phyloP scores from a whole-genome alignment of 495 filamentous ascomycete genomes.

The Evansstolkia leycettana region DNA sequence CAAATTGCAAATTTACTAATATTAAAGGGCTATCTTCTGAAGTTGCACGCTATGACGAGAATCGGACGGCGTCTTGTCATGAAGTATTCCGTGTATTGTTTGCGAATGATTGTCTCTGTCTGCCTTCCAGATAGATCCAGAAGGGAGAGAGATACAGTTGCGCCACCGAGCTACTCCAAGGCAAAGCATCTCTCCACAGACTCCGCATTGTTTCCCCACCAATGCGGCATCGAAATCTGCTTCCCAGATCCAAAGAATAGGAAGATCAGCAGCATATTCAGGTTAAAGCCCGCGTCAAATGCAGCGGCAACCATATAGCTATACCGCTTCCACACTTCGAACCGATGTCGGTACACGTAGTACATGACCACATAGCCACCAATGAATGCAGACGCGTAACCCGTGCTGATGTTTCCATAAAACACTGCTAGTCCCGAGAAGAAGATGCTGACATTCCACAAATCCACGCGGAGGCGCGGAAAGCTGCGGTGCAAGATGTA shows the following conservation, averaged over 20 bases:
- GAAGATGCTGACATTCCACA: slow-evolving; percentile 30
- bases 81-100: no score
- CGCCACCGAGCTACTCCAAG: not conserved
- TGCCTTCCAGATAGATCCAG: no score
- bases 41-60: no score
- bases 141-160: slow-evolving; percentile 2
- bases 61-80: no score
- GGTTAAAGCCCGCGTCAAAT: slow-evolving; percentile 45
- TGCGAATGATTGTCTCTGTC: no score
- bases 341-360: slow-evolving; percentile 36
- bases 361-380: slow-evolving; percentile 46
- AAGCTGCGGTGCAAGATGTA: slow-evolving; percentile 36
- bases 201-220: slow-evolving; percentile 40
- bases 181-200: not conserved
- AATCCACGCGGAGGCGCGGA: slow-evolving; percentile 35
- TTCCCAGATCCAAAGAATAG: slow-evolving; percentile 40
- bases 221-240: slow-evolving; percentile 40
- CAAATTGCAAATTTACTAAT: no score
- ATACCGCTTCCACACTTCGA: slow-evolving; percentile 44
- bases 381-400: slow-evolving; percentile 41
- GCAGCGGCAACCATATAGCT: slow-evolving; percentile 44
- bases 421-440: not conserved
- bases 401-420: slow-evolving; percentile 29
- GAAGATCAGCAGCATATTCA: slow-evolving; percentile 44
- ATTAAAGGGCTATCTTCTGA: no score